Evolutionary conservation across 1,284 basidiomycete species (phyloP), one percentile per base, ranked within the genome.

Genomic region (Meripilus lineatus): DNA sequence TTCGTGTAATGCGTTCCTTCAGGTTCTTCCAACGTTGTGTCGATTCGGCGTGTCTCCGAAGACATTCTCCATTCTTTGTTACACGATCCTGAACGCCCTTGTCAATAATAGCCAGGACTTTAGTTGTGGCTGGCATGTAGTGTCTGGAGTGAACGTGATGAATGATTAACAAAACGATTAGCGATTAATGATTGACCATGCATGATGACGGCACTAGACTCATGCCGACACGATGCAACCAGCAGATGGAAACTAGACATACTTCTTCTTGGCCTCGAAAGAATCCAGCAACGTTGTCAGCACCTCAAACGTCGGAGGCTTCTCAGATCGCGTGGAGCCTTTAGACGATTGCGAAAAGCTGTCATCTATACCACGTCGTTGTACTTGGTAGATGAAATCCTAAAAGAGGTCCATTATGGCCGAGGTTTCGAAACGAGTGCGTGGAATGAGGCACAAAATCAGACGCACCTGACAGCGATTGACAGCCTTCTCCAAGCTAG

Each of bases 31-130:
- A 94, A 38, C 89, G 76, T 55, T 86, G 79, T 20, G 85, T 87
- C 45, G 88, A 87, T 58, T 93, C 91, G 7, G 85, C 85, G 57
- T 88, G 89, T 50, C 91, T 74, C 46, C 93, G 77, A 44, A 97
- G 65, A 21, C 92, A 89, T 67, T 95, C 93, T 2, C 95, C 95
- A 51, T 98, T 97, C 73, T 90, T 92, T 14, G 93, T 95, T 1
- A 89, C 83, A 40, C 92, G 79, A 51, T 95, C 91, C 48, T 81
- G 78, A 23, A 97, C 87, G 30, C 91, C 91, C 62, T 91, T 94
- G 59, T 93, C 91, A 56, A 97, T 87, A 54, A 93, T 93, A 17
- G 84, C 81, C n/a, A 98, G 74, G 32, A 94, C 93, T 61, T 93
- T 93, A 10, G 84, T 87, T 3, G 91, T 89, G 18, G 93, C 92